Percentiles rank a stretch among this genome's conserved stretches.
Evolutionary conservation across 257 asterid genomes (phyloP).

Genomic region (Solanum commersonii): DNA sequence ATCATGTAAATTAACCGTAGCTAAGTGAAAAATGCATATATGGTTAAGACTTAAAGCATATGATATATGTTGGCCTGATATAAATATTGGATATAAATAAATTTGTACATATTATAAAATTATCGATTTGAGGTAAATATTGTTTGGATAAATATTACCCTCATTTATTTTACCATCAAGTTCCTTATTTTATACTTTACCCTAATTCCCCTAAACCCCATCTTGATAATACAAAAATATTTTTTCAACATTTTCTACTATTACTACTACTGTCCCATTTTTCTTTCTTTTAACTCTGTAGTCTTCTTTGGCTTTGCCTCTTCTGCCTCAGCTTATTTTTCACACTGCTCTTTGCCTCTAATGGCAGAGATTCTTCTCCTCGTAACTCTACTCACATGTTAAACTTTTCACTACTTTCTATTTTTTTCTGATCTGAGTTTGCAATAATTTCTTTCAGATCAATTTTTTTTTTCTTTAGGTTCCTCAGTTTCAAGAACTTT

Average conservation of each 20-base stretch:
- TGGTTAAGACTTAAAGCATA: not conserved
- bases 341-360: not conserved
- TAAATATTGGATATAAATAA: not conserved
- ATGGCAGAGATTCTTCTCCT: slow-evolving; percentile 13
- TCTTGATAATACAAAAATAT: not conserved
- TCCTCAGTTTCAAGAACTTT: not conserved
- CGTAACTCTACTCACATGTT: slow-evolving; percentile 24
- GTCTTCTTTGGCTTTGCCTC: not conserved
- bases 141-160: not conserved
- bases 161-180: not conserved
- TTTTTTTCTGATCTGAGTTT: slow-evolving; percentile 30
- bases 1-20: not conserved
- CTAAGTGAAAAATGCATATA: not conserved
- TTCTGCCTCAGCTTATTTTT: not conserved
- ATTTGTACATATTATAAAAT: not conserved
- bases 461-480: not conserved
- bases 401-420: slow-evolving; percentile 6
- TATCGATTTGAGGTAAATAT: not conserved
- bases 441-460: slow-evolving; percentile 22
- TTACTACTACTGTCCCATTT: not conserved
- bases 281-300: not conserved
- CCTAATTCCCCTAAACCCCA: slow-evolving; percentile 25
- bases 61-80: not conserved
- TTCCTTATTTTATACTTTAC: slow-evolving; percentile 30
- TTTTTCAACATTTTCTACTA: slow-evolving; percentile 12